phyloP scores from a whole-genome alignment of 176 grass and related monocot species.

The Chrysopogon serrulatus region DNA sequence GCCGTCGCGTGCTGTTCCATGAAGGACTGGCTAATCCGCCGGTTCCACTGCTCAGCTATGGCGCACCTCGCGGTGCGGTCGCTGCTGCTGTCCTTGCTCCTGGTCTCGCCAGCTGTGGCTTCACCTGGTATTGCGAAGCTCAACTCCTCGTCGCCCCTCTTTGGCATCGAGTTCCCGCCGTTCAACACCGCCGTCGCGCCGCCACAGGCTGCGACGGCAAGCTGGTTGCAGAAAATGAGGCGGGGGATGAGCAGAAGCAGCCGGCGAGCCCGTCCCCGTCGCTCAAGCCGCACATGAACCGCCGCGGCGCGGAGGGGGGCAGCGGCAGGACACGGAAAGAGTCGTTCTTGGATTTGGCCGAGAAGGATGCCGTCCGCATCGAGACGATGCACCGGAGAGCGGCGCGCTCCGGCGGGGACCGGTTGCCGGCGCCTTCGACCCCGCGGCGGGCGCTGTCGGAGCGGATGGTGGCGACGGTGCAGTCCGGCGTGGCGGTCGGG shows the following conservation, averaged over 20 bases:
- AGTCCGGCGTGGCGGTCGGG: constrained; percentile 77
- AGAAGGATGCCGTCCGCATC: constrained; percentile 60
- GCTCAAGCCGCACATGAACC: constrained; percentile 67
- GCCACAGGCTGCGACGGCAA: constrained; percentile 46
- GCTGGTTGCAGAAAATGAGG: constrained; percentile 19
- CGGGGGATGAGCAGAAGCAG: neutral
- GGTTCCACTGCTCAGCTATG: too few species aligned
- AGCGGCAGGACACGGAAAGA: constrained; percentile 41
- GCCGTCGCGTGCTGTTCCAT: neutral
- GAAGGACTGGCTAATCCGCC: too few species aligned
- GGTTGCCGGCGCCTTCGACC: too few species aligned
- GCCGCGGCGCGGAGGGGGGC: constrained; percentile 9
- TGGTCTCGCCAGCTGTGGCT: neutral
- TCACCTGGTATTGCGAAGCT: neutral
- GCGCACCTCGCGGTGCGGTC: neutral
- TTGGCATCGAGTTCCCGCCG: constrained; percentile 63
- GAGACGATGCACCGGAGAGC: constrained; percentile 38
- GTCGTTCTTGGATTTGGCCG: constrained; percentile 39
- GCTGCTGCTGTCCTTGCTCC: constrained; percentile 10
- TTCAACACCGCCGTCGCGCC: constrained; percentile 47
- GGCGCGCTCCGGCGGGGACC: too few species aligned
- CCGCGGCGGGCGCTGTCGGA: constrained; percentile 38
- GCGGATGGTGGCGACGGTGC: constrained; percentile 63
- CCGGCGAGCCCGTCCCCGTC: neutral
- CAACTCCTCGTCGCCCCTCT: constrained; percentile 37